Conservation (phyloP, 1,284 basidiomycete species). For the Sporisorium iseilematis-ciliati region DNA sequence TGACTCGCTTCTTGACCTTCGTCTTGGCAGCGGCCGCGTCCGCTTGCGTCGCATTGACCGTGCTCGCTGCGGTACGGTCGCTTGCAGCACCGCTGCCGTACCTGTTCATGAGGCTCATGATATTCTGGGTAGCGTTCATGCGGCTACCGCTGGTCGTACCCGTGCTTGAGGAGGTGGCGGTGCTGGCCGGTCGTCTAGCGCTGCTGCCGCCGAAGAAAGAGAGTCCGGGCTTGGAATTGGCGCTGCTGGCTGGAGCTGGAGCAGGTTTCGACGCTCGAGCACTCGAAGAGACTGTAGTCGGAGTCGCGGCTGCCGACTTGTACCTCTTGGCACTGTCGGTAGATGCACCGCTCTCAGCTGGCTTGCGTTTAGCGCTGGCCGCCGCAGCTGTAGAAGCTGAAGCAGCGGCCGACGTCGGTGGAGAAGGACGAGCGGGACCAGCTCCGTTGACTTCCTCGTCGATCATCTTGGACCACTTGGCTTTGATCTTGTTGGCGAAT, state of each 20-base stretch:
- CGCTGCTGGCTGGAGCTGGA: conserved; percentile 8
- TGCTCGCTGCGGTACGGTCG: conserved; percentile 20
- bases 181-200: conserved; percentile 8
- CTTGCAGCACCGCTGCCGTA: conserved; percentile 17
- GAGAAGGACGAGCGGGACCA: background rate
- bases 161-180: background rate
- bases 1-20: conserved; percentile 54
- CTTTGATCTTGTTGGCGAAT: conserved; percentile 39
- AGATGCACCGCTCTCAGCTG: conserved; percentile 11
- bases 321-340: conserved; percentile 32
- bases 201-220: conserved; percentile 22
- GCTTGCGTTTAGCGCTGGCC: conserved; percentile 27
- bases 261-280: conserved; percentile 7
- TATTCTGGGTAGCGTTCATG: conserved; percentile 16
- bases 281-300: conserved; percentile 4
- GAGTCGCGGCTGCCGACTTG: conserved; percentile 17
- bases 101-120: conserved; percentile 49
- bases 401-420: conserved; percentile 4
- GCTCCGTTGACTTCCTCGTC: conserved; percentile 13
- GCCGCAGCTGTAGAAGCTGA: background rate
- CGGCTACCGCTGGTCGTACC: conserved; percentile 5
- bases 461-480: conserved; percentile 55
- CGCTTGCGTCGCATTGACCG: background rate
- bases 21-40: conserved; percentile 7
- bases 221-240: conserved; percentile 23